Percentiles rank a stretch among this genome's conserved stretches.
phyloP scores from a whole-genome alignment of 2,329 filamentous ascomycete species.

The Diaporthe destruens region DNA sequence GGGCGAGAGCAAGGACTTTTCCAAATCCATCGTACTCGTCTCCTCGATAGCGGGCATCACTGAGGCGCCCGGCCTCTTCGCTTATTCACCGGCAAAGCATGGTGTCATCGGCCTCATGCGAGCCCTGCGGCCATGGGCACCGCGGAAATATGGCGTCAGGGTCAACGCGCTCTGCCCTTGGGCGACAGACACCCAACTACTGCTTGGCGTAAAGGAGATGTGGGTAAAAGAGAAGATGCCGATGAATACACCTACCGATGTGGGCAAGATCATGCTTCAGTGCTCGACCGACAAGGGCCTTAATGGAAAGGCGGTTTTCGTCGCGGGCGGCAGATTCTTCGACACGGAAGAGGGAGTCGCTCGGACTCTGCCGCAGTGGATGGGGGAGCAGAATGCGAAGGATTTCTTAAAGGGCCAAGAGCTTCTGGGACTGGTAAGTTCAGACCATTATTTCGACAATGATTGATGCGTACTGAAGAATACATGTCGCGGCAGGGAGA shows the following conservation, averaged over 20 bases:
- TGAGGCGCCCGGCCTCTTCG: constrained; percentile 59
- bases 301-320: constrained; percentile 47
- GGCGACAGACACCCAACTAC: constrained; percentile 60
- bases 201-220: constrained; percentile 53
- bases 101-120: constrained; percentile 64
- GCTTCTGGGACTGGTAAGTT: constrained; percentile 45
- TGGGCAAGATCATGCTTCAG: constrained; percentile 56
- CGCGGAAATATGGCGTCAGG: constrained; percentile 52
- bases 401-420: constrained; percentile 44
- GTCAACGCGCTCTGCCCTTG: constrained; percentile 63
- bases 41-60: constrained; percentile 61
- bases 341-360: constrained; percentile 48
- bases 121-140: constrained; percentile 52
- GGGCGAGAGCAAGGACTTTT: constrained; percentile 2
- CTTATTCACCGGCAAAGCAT: constrained; percentile 63
- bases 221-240: constrained; percentile 56
- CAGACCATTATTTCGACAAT: accelerated
- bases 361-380: constrained; percentile 45
- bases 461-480: background rate
- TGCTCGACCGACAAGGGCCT: constrained; percentile 51
- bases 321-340: constrained; percentile 46
- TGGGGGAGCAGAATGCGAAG: constrained; percentile 46
- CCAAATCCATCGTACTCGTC: constrained; percentile 47
- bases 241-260: constrained; percentile 56
- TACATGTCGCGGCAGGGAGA: background rate